phyloP scores from a whole-genome alignment of 352 stramenopile species.

The Globisporangium sylvaticum region DNA sequence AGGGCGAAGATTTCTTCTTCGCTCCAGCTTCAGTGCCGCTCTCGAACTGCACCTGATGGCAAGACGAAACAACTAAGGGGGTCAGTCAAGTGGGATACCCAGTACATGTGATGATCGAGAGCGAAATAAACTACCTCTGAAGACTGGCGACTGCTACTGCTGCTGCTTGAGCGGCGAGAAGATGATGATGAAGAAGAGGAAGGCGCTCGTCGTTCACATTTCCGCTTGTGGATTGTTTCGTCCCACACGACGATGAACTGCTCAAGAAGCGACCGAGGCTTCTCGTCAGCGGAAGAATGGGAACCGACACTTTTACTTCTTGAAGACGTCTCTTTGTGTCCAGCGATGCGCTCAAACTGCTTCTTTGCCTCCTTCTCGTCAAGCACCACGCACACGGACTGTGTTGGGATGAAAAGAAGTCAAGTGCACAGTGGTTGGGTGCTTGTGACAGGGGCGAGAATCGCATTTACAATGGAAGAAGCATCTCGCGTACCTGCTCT shows the following conservation, averaged over 20 bases:
- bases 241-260: constrained; percentile 16
- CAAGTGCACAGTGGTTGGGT: background rate
- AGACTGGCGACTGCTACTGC: constrained; percentile 5
- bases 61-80: background rate
- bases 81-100: background rate
- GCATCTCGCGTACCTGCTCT: constrained; percentile 23
- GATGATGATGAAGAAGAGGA: constrained; percentile 3
- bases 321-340: constrained; percentile 12
- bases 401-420: background rate
- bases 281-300: constrained; percentile 1
- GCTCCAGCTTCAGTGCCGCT: background rate
- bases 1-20: constrained; percentile 12
- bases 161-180: constrained; percentile 9
- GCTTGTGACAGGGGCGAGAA: background rate
- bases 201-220: background rate
- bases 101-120: background rate
- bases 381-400: constrained; percentile 3
- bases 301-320: constrained; percentile 11
- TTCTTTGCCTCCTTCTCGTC: constrained; percentile 15
- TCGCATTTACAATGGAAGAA: background rate
- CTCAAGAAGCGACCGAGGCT: constrained; percentile 11
- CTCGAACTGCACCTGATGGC: background rate
- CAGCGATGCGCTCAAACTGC: constrained; percentile 10
- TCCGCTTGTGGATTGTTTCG: constrained; percentile 13
- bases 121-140: constrained; percentile 3